Evolutionary conservation across 257 asterid genomes (phyloP).

Genomic region (Nicotiana benthamiana): DNA sequence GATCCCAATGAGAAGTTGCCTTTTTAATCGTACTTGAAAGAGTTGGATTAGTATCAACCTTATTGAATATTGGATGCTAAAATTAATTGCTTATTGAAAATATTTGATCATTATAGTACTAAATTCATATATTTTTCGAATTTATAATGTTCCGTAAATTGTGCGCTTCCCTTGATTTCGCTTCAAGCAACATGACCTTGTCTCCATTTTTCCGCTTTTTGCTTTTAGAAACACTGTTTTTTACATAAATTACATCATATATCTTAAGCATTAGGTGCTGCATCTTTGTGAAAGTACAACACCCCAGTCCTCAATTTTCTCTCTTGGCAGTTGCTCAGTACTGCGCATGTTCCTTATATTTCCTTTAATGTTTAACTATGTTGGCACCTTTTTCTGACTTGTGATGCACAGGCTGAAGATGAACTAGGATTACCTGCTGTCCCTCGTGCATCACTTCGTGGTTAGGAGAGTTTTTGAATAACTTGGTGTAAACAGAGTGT

Average conservation of each 20-base stretch:
- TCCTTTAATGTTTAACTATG: neutral
- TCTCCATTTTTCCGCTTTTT: no score
- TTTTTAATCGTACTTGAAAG: no score
- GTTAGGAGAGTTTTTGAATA: constrained; percentile 25
- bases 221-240: no score
- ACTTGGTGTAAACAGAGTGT: neutral
- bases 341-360: neutral
- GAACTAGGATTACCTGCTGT: constrained; percentile 87
- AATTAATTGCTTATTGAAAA: no score
- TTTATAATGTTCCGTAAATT: no score
- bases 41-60: no score
- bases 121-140: no score
- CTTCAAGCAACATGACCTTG: no score
- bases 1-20: no score
- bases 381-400: neutral
- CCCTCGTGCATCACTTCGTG: constrained; percentile 84
- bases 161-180: no score
- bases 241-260: neutral
- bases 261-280: neutral
- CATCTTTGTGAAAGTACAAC: neutral
- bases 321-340: neutral
- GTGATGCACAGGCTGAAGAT: constrained; percentile 65
- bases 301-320: neutral
- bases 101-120: no score
- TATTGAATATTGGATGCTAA: no score